Percentiles rank a stretch among this genome's conserved stretches.
phyloP scores from a whole-genome alignment of 163 green algal genomes.

The Smithsoniella earleae region DNA sequence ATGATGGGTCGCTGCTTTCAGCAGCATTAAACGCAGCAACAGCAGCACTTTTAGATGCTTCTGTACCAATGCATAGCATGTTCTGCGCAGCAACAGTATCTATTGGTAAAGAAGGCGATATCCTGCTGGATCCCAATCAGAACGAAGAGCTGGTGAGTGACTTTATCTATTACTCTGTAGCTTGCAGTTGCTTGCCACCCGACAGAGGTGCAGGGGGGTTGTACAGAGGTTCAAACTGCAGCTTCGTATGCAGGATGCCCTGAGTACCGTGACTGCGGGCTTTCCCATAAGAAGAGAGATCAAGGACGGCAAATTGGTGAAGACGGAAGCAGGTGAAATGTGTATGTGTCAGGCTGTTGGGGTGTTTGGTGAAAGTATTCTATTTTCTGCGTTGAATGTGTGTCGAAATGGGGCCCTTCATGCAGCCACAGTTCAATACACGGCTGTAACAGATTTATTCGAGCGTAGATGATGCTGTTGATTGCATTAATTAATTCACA shows the following conservation, averaged over 20 bases:
- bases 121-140: constrained; percentile 6
- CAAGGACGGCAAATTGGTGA: background rate
- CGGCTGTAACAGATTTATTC: background rate
- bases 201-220: background rate
- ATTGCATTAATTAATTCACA: background rate
- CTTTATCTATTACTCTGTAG: background rate
- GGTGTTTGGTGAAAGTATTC: background rate
- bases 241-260: background rate
- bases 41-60: constrained; percentile 14
- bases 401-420: constrained; percentile 4
- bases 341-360: constrained; percentile 9
- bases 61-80: constrained; percentile 4
- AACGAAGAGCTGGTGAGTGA: background rate
- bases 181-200: background rate
- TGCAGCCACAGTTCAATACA: background rate
- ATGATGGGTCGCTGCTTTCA: constrained; percentile 8
- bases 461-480: background rate
- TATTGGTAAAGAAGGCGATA: background rate
- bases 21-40: constrained; percentile 7
- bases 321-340: background rate
- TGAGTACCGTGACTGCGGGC: constrained; percentile 3
- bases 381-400: background rate
- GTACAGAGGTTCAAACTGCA: background rate
- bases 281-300: background rate
- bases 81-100: background rate